Evolutionary conservation across 2,329 filamentous ascomycete genomes (phyloP).

Genomic region (Claviceps sp.): DNA sequence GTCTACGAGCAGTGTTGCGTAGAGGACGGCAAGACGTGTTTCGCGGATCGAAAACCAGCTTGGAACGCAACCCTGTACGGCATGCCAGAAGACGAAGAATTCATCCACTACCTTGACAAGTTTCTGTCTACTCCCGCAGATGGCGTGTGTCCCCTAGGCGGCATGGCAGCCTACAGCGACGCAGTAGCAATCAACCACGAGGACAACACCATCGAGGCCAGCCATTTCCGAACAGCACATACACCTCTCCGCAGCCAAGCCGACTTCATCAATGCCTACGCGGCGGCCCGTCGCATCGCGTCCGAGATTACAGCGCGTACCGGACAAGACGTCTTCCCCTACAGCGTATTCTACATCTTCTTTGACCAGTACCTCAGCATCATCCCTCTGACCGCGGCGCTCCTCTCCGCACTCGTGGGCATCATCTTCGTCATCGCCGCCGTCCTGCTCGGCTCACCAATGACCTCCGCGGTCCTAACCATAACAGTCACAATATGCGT

Average conservation of each 20-base stretch:
- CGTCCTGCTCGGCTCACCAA: constrained; percentile 67
- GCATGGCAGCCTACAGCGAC: constrained; percentile 73
- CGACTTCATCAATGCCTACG: constrained; percentile 87
- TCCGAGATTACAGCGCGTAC: constrained; percentile 58
- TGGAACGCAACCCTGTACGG: constrained; percentile 86
- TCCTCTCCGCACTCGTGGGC: constrained; percentile 70
- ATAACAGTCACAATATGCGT: constrained; percentile 86
- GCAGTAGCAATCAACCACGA: constrained; percentile 67
- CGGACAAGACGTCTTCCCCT: constrained; percentile 78
- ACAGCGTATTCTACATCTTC: constrained; percentile 97
- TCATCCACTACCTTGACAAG: constrained; percentile 69
- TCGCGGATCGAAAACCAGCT: constrained; percentile 57
- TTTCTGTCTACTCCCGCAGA: constrained; percentile 74
- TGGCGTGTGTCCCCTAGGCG: constrained; percentile 75
- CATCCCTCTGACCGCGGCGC: constrained; percentile 60
- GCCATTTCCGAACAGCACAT: constrained; percentile 85
- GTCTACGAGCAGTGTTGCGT: constrained; percentile 58
- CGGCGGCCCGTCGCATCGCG: constrained; percentile 77
- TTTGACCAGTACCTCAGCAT: constrained; percentile 94
- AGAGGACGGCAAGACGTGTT: constrained; percentile 60
- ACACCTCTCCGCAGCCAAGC: constrained; percentile 74
- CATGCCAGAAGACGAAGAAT: constrained; percentile 90
- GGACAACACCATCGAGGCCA: constrained; percentile 57
- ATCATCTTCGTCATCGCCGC: constrained; percentile 76
- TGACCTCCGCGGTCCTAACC: constrained; percentile 72